A percentile compares a stretch with the other conserved stretches of the same genome.
phyloP scores from a whole-genome alignment of 1,139 yeast genomes.

The Candida anutae region DNA sequence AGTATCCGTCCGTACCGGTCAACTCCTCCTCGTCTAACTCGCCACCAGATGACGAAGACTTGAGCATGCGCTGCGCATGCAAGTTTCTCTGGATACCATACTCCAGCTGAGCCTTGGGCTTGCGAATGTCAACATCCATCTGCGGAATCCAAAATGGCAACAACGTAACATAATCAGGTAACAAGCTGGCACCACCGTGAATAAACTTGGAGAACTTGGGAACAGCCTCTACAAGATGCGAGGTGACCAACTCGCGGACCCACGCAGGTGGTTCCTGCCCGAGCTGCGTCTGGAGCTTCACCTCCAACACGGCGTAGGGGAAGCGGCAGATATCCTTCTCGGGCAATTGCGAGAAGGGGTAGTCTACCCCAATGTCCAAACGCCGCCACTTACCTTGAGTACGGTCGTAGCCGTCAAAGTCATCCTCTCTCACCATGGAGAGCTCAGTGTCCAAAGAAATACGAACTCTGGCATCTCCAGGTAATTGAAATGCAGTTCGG shows the following conservation, averaged over 20 bases:
- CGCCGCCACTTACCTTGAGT: constrained; percentile 95
- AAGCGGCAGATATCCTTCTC: constrained; percentile 83
- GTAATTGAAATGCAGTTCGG: constrained; percentile 97
- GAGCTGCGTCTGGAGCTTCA: constrained; percentile 90
- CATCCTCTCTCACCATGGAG: constrained; percentile 93
- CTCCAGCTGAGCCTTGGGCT: constrained; percentile 44
- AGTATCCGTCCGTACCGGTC: constrained; percentile 25
- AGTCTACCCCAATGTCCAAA: constrained; percentile 96
- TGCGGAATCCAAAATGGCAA: constrained; percentile 99
- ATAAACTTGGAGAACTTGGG: constrained; percentile 96
- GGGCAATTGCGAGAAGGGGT: constrained; percentile 82
- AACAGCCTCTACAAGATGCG: constrained; percentile 94
- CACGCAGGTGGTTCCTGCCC: constrained; percentile 99
- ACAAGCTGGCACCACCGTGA: constrained; percentile 85
- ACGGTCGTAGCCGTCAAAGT: constrained; percentile 85
- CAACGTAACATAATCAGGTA: constrained; percentile 73
- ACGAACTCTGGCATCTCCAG: constrained; percentile 98
- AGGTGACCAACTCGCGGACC: constrained; percentile 86
- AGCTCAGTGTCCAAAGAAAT: constrained; percentile 94
- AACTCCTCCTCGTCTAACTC: constrained; percentile 39
- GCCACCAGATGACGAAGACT: constrained; percentile 40
- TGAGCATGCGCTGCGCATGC: constrained; percentile 14
- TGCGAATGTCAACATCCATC: constrained; percentile 60
- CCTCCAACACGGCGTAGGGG: constrained; percentile 96
- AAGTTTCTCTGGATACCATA: constrained; percentile 45